Evolutionary conservation across 2,329 filamentous ascomycete species (phyloP).

Genomic region (Zasmidium angulare): DNA sequence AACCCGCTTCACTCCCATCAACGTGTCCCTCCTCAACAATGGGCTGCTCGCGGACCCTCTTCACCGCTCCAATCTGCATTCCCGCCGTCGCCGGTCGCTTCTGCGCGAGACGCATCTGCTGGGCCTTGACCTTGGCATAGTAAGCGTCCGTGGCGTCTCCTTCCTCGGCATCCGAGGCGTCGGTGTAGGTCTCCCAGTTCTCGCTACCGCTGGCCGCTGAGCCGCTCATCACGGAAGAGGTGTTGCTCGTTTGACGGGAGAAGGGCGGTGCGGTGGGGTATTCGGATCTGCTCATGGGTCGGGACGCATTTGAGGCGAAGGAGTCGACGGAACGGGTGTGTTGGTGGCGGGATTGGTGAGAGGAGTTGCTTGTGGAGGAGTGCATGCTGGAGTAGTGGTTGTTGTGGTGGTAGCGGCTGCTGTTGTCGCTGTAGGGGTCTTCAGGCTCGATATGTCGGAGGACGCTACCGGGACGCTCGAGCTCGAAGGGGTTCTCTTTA

Average conservation of each 20-base stretch:
- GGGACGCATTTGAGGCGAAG: conserved; percentile 29
- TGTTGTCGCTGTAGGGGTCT: conserved; percentile 77
- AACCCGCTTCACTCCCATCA: conserved; percentile 36
- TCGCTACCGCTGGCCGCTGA: conserved; percentile 63
- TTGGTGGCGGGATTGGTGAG: conserved; percentile 10
- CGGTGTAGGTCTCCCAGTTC: conserved; percentile 97
- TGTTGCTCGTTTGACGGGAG: conserved; percentile 34
- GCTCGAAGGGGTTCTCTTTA: conserved; percentile 39
- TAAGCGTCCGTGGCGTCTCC: conserved; percentile 75
- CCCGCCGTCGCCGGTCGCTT: conserved; percentile 11
- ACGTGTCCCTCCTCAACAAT: conserved; percentile 28
- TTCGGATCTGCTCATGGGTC: conserved; percentile 27
- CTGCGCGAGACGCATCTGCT: conserved; percentile 57
- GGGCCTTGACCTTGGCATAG: conserved; percentile 66
- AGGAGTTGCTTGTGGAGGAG: conserved; percentile 12
- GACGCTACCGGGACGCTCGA: conserved; percentile 57
- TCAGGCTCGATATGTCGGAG: conserved; percentile 67
- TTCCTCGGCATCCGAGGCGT: conserved; percentile 45
- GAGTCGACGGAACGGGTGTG: conserved; percentile 18
- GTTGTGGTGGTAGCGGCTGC: conserved; percentile 25
- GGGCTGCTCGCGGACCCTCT: conserved; percentile 27
- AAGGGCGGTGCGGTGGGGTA: conserved; percentile 33
- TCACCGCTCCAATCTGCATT: conserved; percentile 22
- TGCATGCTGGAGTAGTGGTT: conserved; percentile 22
- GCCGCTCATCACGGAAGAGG: conserved; percentile 35